Base-by-base conservation (phyloP, 352 stramenopile genomes). In the Globisporangium echinulatum region DNA sequence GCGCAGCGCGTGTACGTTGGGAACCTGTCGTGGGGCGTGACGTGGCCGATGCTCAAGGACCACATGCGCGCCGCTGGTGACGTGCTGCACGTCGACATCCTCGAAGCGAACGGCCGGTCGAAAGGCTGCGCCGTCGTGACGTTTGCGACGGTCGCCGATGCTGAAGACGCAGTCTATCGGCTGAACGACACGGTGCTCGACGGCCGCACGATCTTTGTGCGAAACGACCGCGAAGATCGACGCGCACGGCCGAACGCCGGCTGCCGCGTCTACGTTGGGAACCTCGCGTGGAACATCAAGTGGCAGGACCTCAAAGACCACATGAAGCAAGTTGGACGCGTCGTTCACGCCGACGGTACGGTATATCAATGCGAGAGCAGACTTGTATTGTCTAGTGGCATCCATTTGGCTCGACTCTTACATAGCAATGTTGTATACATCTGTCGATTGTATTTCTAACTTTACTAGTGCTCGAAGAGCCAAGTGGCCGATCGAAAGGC, bases 271-370 rank as follows among this genome's bases (percentile, higher is more conserved):
- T 96, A 93, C 59, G 84, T 97, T 10, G 85, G 85, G 49, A 97
- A 99, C 59, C 68, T 99, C 9, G 81, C 82, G 39, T 98, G 90
- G 88, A 80, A 79, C 46, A 82, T 97, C 46, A 95, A 88, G 51
- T 98, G 93, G 93, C 88, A 97, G 62, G 89, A 98, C 36, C 83
- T 99, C 19, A 98, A 98, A 68, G 94, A 99, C 72, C 84, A 97
- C 72, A 97, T 98, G 85, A 94, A 93, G 63, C 75, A 81, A 13
- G 79, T 74, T 0, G 88, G 90, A 7, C 82, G 68, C 5, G 88
- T 97, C 46, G 76, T 96, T 0, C 78, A 93, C 61, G 82, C 82
- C 0, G 82, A 91, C 50, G 82, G 84, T 94, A 66, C 49, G 62
- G 13, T 17, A 33, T 33, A 33, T 33, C 25, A 33, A 33, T 33